Conservation (phyloP, 306 rosid genomes). For the Glycine soja region DNA sequence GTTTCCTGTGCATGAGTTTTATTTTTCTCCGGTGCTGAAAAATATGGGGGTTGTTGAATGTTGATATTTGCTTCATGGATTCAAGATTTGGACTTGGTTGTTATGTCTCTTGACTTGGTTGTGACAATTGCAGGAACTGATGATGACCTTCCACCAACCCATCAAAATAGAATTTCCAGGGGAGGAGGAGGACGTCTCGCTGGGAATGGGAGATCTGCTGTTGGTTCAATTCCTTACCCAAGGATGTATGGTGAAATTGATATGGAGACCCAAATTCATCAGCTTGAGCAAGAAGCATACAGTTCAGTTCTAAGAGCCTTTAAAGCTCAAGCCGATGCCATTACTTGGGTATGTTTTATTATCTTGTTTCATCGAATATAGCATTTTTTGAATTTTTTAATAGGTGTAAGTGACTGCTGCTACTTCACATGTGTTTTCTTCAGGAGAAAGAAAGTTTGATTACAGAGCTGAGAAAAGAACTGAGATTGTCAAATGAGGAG, state of each 20-base stretch:
- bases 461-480: slow-evolving; percentile 90
- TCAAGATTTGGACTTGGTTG: slow-evolving; percentile 14
- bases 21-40: neutral
- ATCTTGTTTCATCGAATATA: slow-evolving; percentile 54
- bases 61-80: slow-evolving; percentile 27
- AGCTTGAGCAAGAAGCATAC: slow-evolving; percentile 97
- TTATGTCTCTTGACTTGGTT: neutral
- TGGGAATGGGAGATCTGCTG: slow-evolving; percentile 88
- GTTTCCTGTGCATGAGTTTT: slow-evolving; percentile 4
- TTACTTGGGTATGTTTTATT: slow-evolving; percentile 83
- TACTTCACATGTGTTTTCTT: slow-evolving; percentile 56
- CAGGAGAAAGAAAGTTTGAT: slow-evolving; percentile 96
- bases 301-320: slow-evolving; percentile 98
- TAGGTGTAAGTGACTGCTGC: slow-evolving; percentile 57
- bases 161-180: slow-evolving; percentile 82
- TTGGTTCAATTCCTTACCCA: slow-evolving; percentile 77
- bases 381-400: slow-evolving; percentile 40
- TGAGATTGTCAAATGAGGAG: slow-evolving; percentile 91
- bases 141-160: slow-evolving; percentile 90
- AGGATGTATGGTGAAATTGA: slow-evolving; percentile 85
- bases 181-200: slow-evolving; percentile 88
- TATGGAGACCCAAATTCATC: slow-evolving; percentile 96
- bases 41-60: neutral
- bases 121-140: slow-evolving; percentile 72
- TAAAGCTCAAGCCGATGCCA: slow-evolving; percentile 98